Evolutionary conservation across 176 grass and related monocot genomes (phyloP).

Genomic region (barley (Hordeum vulgare)): MorexV3_pseudomolecules_assembly NC_058518.1:358876893-358877392

Average conservation of each 20-base stretch:
- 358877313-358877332: slow-evolving; percentile 87
- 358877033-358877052: slow-evolving; percentile 98
- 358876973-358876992: slow-evolving; percentile 77
- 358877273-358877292: slow-evolving; percentile 69
- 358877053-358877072: slow-evolving; percentile 94
- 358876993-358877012: slow-evolving; percentile 66
- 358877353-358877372: slow-evolving; percentile 98
- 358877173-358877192: neutral
- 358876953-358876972: slow-evolving; percentile 95
- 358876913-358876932: slow-evolving; percentile 87
- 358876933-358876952: slow-evolving; percentile 91
- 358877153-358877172: neutral
- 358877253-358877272: slow-evolving; percentile 45
- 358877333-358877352: slow-evolving; percentile 97
- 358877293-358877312: slow-evolving; percentile 89
- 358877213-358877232: slow-evolving; percentile 91
- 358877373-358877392: slow-evolving; percentile 89
- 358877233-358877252: slow-evolving; percentile 58
- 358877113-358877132: slow-evolving; percentile 96
- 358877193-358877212: slow-evolving; percentile 34
- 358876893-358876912: slow-evolving; percentile 85
- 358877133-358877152: slow-evolving; percentile 15
- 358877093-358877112: slow-evolving; percentile 70
- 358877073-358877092: slow-evolving; percentile 78
- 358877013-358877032: slow-evolving; percentile 80